Evolutionary conservation across 2,329 filamentous ascomycete genomes (phyloP), one percentile per base, ranked within the genome.

Genomic region (Truncatella angustata): DNA sequence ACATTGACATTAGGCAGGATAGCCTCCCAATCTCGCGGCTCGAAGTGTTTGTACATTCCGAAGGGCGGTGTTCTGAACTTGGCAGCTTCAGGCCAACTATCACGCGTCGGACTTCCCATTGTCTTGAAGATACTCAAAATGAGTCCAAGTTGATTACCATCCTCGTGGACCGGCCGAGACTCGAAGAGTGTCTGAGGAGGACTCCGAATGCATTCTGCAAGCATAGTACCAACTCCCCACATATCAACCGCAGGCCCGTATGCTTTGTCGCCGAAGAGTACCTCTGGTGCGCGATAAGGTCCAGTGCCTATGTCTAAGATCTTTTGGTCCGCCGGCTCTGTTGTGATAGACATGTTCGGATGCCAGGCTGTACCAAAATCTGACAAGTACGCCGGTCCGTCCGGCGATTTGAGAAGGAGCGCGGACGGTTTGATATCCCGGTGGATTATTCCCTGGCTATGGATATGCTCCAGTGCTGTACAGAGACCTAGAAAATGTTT

Each of bases 341-440:
- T 79, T 3, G 73, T 70, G 20, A 75, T 70, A 4, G 82, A 77
- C 53, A 80, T 62, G 10, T 77, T 68, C 3, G 87, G 81, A 58
- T 87, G 84, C 91, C 91, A 97, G 7, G 92, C 84, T 35, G 94
- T 95, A 47, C 94, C 93, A 72, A 99, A 97, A 68, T 99, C 94
- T 32, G 90, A 85, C 2, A 99, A 78, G 60, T 86, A 88, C 3
- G 89, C 90, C 4, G 90, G 88, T 0, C 88, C 89, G 5, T 79
- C 73, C 0, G 80, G 73, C 0, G 86, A 83, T 37, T 79, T 74
- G 42, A 96, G 78, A 7, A 97, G 76, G 32, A 99, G 80, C 49
- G 96, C 96, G 0, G 91, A 91, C 1, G 94, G 94, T 65, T 99
- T 99, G 65, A 99, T 75, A 65, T 99, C 94, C 52, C 94, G 86